These are phyloP conservation scores for Russula sp. DNA, from an alignment of 768 basidiomycete species.

Conservation along the genomic window DNA sequence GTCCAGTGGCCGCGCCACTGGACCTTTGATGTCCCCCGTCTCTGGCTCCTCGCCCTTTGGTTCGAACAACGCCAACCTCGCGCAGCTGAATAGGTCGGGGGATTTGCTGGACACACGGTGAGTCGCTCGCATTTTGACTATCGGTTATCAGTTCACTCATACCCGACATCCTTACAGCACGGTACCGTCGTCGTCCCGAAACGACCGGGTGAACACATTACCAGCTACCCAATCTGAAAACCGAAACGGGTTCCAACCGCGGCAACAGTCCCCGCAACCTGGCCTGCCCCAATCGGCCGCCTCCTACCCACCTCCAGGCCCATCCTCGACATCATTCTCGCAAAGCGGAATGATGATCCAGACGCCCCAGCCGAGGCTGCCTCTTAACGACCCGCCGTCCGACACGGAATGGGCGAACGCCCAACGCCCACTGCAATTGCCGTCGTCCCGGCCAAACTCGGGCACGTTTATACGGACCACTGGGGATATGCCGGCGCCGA, in stretches of 20 bases:
- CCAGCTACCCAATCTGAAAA: constrained; percentile 19
- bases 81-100: constrained; percentile 20
- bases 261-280: constrained; percentile 23
- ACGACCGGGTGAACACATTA: constrained; percentile 7
- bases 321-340: constrained; percentile 39
- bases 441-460: constrained; percentile 19
- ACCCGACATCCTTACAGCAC: neutral
- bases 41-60: constrained; percentile 36
- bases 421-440: constrained; percentile 17
- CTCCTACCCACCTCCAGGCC: constrained; percentile 19
- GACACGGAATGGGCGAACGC: constrained; percentile 22
- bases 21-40: constrained; percentile 32
- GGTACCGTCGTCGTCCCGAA: constrained; percentile 4
- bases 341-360: constrained; percentile 41
- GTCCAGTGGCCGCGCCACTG: constrained; percentile 49
- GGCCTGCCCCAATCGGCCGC: neutral
- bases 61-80: constrained; percentile 29
- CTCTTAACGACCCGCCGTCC: constrained; percentile 19
- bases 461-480: constrained; percentile 12
- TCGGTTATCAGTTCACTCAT: neutral
- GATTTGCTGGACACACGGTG: constrained; percentile 21
- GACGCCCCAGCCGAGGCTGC: constrained; percentile 32
- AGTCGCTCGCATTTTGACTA: neutral
- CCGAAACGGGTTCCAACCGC: constrained; percentile 22
- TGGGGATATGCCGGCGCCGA: constrained; percentile 19